Conservation (phyloP, 2,329 filamentous ascomycete species). For the Fusarium nematophilum region DNA sequence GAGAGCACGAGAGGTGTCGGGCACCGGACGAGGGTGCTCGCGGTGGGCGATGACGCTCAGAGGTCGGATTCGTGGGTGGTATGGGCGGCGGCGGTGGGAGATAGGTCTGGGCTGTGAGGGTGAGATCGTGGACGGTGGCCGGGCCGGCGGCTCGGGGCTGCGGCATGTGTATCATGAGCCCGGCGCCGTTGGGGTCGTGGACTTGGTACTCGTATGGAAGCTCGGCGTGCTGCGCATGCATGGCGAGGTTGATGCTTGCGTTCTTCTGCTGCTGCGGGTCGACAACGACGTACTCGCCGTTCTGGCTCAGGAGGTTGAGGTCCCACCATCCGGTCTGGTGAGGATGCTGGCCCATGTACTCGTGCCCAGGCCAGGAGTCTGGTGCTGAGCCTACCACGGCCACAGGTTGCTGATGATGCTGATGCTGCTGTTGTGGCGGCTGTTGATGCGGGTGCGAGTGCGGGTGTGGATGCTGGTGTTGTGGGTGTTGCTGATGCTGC, state of each 20-base stretch:
- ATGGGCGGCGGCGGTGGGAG: conserved; percentile 49
- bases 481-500: conserved; percentile 41
- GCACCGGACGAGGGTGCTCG: conserved; percentile 66
- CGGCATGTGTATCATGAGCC: conserved; percentile 67
- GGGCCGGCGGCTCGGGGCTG: conserved; percentile 54
- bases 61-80: conserved; percentile 27
- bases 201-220: conserved; percentile 54
- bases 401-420: conserved; percentile 36
- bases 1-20: conserved; percentile 56
- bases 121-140: conserved; percentile 51
- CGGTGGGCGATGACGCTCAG: conserved; percentile 59
- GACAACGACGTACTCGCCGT: conserved; percentile 39
- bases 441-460: conserved; percentile 21
- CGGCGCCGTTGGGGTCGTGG: conserved; percentile 48
- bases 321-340: conserved; percentile 49
- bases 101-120: conserved; percentile 50
- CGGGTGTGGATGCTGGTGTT: conserved; percentile 28
- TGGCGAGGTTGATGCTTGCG: conserved; percentile 52
- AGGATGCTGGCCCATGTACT: conserved; percentile 41
- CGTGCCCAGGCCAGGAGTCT: conserved; percentile 42
- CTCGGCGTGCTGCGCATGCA: conserved; percentile 55
- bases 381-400: conserved; percentile 26
- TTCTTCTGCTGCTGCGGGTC: conserved; percentile 50
- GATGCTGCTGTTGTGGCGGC: conserved; percentile 26
- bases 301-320: conserved; percentile 44